Evolutionary conservation across 2,329 filamentous ascomycete genomes (phyloP).

Genomic region (Hypoxylon sp.): DNA sequence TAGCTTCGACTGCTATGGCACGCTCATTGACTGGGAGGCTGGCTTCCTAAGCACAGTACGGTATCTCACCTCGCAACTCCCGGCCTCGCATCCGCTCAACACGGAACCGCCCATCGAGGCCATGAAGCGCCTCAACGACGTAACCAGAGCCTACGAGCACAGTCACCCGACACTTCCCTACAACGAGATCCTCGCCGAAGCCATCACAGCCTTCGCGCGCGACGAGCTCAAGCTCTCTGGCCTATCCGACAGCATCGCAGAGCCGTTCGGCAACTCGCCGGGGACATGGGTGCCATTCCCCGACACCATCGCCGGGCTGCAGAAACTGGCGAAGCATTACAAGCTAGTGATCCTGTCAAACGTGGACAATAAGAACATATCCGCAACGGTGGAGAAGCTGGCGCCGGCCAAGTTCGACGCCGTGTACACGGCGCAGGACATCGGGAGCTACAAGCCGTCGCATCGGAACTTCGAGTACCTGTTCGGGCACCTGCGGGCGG

Average conservation of each 20-base stretch:
- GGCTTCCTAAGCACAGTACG: constrained; percentile 71
- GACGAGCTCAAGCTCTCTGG: constrained; percentile 59
- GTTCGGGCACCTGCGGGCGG: constrained; percentile 65
- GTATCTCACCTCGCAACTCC: constrained; percentile 61
- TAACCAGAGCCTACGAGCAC: constrained; percentile 65
- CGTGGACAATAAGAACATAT: constrained; percentile 55
- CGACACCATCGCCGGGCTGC: constrained; percentile 70
- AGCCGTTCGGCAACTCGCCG: constrained; percentile 66
- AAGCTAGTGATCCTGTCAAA: constrained; percentile 74
- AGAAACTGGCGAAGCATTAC: constrained; percentile 64
- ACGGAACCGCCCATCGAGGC: constrained; percentile 59
- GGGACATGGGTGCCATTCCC: constrained; percentile 70
- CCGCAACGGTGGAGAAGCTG: constrained; percentile 57
- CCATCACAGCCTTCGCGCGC: constrained; percentile 64
- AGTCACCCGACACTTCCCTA: constrained; percentile 72
- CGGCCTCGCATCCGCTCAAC: constrained; percentile 55
- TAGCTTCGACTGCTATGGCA: constrained; percentile 86
- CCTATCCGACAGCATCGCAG: constrained; percentile 58
- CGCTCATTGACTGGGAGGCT: constrained; percentile 83
- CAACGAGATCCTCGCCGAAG: constrained; percentile 68
- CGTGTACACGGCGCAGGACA: constrained; percentile 78
- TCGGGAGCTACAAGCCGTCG: constrained; percentile 80
- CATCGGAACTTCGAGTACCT: constrained; percentile 76
- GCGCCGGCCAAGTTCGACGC: constrained; percentile 69
- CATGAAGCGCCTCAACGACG: constrained; percentile 61